Base-by-base conservation (phyloP, 2,329 filamentous ascomycete genomes). In the Fusarium staphyleae region DNA sequence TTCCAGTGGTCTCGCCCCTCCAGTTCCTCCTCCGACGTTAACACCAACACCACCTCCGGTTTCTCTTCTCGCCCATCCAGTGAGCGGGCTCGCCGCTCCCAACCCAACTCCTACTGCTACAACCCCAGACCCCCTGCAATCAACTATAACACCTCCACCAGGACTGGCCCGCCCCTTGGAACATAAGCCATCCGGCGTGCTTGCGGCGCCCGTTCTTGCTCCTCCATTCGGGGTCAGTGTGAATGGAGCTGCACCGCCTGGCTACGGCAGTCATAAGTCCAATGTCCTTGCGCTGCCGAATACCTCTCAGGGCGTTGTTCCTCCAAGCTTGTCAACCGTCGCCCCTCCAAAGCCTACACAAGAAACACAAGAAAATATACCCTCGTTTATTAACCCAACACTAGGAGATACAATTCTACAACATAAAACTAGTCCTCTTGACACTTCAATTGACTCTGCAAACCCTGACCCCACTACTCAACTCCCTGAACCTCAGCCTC, bases 251-350 rank as follows among this genome's bases (percentile, higher is more conserved):
- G 54, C 58, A 10, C 43, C 51, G 9, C 68, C 71, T 2, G 62
- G 68, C 68, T 43, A 52, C 22, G 47, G 63, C 28, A 66, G 35
- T 39, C 71, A 73, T 29, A 79, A 75, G 57, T 78, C 75, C 12
- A 74, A 75, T 45, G 70, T 78, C 18, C 72, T 79, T n/a, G 78
- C 77, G 26, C 74, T 71, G 11, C 77, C 77, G n/a, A 77, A 77
- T 52, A 74, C 75, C 9, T 66, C 71, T 12, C 75, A 75, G 50
- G 60, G 37, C 34, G 55, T 46, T 15, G 42, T 57, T 16, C 63
- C 63, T 41, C 63, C 66, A 11, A 45, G 54, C 15, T 39, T 63
- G 9, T 45, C 62, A 18, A 34, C 52, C 30, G 40, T 52, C 14
- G 30, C 18, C n/a, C n/a, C 22, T 8, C 15, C 34, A 19, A 54